phyloP scores from a whole-genome alignment of 768 basidiomycete genomes.

The Artomyces pyxidatus region DNA sequence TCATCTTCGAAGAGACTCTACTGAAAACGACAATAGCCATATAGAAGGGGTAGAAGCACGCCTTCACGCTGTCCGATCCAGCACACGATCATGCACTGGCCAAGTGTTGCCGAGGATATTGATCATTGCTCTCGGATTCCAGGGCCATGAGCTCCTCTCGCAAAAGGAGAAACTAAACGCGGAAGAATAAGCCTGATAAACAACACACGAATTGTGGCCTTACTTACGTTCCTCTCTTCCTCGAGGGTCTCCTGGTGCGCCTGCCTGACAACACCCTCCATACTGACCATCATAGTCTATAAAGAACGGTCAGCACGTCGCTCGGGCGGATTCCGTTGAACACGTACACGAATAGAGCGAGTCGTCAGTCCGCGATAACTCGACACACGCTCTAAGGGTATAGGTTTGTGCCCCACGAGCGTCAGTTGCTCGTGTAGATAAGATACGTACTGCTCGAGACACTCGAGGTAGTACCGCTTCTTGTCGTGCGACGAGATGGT shows the following conservation, averaged over 20 bases:
- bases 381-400: conserved; percentile 40
- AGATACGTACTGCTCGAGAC: conserved; percentile 60
- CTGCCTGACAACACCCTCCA: conserved; percentile 47
- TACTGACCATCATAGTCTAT: conserved; percentile 63
- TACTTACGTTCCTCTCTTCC: conserved; percentile 52
- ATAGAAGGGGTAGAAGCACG: neutral
- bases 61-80: neutral
- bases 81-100: neutral
- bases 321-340: neutral
- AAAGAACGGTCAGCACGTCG: neutral
- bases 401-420: conserved; percentile 39
- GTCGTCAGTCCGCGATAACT: conserved; percentile 49
- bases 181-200: no score
- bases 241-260: conserved; percentile 40
- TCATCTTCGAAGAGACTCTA: no score
- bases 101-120: neutral
- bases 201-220: no score
- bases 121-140: conserved; percentile 3
- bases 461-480: conserved; percentile 66
- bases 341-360: conserved; percentile 52
- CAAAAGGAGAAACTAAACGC: conserved; percentile 17
- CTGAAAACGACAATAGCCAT: no score
- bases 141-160: conserved; percentile 8
- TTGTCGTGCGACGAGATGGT: conserved; percentile 76
- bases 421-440: conserved; percentile 57